Evolutionary conservation across 2,329 filamentous ascomycete species (phyloP), one percentile per base, ranked within the genome.

Genomic region (Epichloe bromicola): DNA sequence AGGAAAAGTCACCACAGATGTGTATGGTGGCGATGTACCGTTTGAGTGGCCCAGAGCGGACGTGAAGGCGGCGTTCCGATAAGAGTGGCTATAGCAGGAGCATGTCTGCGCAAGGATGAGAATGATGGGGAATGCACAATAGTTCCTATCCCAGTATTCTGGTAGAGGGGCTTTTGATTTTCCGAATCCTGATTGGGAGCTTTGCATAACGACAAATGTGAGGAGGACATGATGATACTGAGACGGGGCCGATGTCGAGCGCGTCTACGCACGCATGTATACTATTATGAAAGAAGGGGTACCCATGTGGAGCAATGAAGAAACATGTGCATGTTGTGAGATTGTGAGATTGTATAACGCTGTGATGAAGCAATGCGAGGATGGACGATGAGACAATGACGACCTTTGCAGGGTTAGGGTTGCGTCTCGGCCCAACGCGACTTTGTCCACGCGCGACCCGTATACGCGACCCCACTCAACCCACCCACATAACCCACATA

Each of bases 31-130:
- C 8, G 80, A 83, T 60, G 74, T 82, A 40, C 61, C 79, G 55
- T 82, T 80, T 57, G 81, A 84, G 65, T 84, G 80, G 80, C 79
- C 79, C n/a, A 69, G 78, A 53, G 69, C 70, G 14, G 81, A 84
- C 58, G 79, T 83, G 41, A 79, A 79, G 68, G 68, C 70, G 50
- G 78, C 79, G 15, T 84, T 84, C 59, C 60, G 62, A 51, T 67
- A 53, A 54, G 36, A 19, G 30, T 43, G 37, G 20, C 23, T 39
- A 45, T 46, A 50, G 48, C n/a, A 14, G 15, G 34, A n/a, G n/a
- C 6, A 46, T 36, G 15, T 20, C 33, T 40, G n/a, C 39, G 20
- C 19, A 23, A n/a, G 15, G 26, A 46, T 8, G 33, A 43, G 44
- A 37, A 11, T 10, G 12, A 37, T 36, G 33, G n/a, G 3, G 10